Conservation (phyloP, 164 flowering plant genomes). For the Kalanchoe fedtschenkoi region DNA sequence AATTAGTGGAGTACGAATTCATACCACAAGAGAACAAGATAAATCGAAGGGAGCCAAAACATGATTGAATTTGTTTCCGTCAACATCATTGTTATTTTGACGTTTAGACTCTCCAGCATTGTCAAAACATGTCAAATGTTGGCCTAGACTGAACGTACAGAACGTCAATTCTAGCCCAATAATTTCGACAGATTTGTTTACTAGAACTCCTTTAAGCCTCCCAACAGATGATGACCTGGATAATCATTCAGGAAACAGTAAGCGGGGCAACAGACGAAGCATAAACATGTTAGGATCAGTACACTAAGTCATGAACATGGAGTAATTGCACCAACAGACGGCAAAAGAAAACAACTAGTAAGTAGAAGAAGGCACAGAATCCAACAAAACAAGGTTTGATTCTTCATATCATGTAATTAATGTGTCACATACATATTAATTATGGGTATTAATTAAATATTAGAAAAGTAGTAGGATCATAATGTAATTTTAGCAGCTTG, state of each 20-base stretch:
- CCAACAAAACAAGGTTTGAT: neutral
- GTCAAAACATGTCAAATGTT: constrained; percentile 15
- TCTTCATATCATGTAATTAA: neutral
- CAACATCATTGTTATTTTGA: constrained; percentile 12
- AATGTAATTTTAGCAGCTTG: too few species aligned
- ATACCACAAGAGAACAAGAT: constrained; percentile 57
- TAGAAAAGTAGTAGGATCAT: too few species aligned
- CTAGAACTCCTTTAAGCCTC: constrained; percentile 43
- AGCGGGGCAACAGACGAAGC: neutral
- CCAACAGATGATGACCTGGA: constrained; percentile 30
- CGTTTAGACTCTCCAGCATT: constrained; percentile 13
- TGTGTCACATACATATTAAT: too few species aligned
- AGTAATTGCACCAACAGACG: neutral
- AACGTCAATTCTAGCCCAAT: constrained; percentile 58
- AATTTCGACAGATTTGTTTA: constrained; percentile 57
- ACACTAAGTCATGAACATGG: neutral
- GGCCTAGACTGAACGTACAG: constrained; percentile 16
- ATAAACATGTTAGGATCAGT: neutral
- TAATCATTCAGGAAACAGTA: neutral
- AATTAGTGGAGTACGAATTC: constrained; percentile 10
- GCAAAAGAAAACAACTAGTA: neutral
- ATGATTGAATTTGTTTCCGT: constrained; percentile 21
- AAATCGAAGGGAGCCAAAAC: constrained; percentile 57
- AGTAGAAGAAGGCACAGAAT: neutral
- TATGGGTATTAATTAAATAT: too few species aligned